phyloP scores from a whole-genome alignment of 306 rosid species.

The Quercus agrifolia region DNA sequence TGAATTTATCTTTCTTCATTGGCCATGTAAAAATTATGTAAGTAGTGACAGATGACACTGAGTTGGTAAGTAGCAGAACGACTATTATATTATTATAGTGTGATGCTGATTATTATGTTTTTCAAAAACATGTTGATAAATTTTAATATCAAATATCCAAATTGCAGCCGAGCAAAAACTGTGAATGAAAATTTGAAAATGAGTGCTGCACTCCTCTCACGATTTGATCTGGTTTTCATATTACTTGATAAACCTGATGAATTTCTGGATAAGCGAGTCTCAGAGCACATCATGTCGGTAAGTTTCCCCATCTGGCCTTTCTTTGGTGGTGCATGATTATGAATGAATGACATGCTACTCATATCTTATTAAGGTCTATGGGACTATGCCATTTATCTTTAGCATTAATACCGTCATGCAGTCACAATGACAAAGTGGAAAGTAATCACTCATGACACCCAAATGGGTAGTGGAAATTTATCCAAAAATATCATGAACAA shows the following conservation, averaged over 20 bases:
- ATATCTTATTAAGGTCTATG: conserved; percentile 22
- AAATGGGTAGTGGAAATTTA: neutral
- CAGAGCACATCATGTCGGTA: conserved; percentile 97
- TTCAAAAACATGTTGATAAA: conserved; percentile 14
- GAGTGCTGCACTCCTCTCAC: conserved; percentile 83
- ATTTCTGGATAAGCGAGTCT: conserved; percentile 84
- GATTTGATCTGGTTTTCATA: conserved; percentile 92
- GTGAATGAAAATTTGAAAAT: conserved; percentile 96
- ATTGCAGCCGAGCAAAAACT: conserved; percentile 93
- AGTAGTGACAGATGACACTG: neutral
- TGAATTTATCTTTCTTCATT: conserved; percentile 2
- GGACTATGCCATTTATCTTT: conserved; percentile 7
- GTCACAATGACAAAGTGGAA: neutral
- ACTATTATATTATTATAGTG: neutral
- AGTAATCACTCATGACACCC: neutral
- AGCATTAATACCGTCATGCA: neutral
- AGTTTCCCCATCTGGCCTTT: conserved; percentile 37
- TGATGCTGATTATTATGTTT: conserved; percentile 17
- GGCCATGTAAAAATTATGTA: neutral
- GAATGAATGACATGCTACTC: conserved; percentile 7
- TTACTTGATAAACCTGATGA: conserved; percentile 96
- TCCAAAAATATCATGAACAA: neutral
- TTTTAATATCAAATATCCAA: conserved; percentile 16
- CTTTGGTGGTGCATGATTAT: neutral
- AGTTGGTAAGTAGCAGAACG: neutral